Evolutionary conservation across 805 yeast genomes (phyloP), one percentile per base, ranked within the genome.

Genomic region (Saturnispora halmiae): DNA sequence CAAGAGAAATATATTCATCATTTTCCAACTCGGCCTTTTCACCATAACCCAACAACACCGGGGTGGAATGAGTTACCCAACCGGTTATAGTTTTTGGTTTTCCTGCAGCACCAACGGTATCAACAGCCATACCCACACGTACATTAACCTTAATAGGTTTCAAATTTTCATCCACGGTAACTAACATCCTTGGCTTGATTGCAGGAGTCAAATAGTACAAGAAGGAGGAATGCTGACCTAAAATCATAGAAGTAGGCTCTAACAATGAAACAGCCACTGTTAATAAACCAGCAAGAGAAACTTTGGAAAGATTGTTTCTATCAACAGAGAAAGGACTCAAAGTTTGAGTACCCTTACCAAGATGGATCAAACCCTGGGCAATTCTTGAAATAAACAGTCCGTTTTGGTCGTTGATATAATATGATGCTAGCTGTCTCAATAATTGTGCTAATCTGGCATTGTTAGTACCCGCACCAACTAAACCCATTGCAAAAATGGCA

Each of bases 31-130:
- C 99, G 0, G 98, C 99, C 47, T 96, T 73, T 62, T 92, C 99
- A 33, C 97, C 97, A 52, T 79, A 79, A 31, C 92, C 88, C 42
- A 92, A 70, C 52, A 92, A 68, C 16, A 92, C 99, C 1, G 99
- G 99, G 0, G 99, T 92, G 4, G 92, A 83, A 56, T 92, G 98
- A 1, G 99, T 92, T 16, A 92, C 97, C 98, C 98, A 92, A 28
- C 99, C 99, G 4, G 99, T 92, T 36, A 92, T 92, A 10, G 96
- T 88, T 70, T 92, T 92, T 36, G 98, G 99, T 53, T 85, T 86
- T 66, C 99, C 99, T 0, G 97, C 99, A 62, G 90, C 97, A 26
- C 98, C 99, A 47, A 92, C 97, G 30, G 88, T 86, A 59, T 92
- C 98, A 22, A 92, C 97, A 6, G 98, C 97, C 65, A 90, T 96